These are phyloP conservation scores for Schoenoplectus tabernaemontani DNA, from an alignment of 202 grass and related monocot species.

Conservation along the genomic window DNA sequence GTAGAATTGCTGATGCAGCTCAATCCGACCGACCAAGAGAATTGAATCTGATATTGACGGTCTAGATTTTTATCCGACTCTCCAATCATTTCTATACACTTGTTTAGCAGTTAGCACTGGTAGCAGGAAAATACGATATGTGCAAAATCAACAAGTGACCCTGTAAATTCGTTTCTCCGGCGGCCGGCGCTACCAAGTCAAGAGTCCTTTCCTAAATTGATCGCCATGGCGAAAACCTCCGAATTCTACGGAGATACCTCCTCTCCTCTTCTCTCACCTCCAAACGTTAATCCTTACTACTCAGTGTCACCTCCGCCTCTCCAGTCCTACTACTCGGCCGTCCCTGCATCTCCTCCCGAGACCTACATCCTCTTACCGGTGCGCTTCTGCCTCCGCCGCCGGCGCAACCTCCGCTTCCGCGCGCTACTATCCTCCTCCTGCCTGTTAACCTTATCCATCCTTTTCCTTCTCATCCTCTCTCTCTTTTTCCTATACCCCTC, in stretches of 20 bases:
- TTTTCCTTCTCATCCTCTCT: slow-evolving; percentile 27
- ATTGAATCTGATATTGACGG: no score
- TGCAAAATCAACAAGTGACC: no score
- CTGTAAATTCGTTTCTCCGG: no score
- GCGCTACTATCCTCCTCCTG: slow-evolving; percentile 13
- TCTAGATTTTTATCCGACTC: no score
- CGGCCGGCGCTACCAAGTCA: no score
- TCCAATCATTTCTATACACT: no score
- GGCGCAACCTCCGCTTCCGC: slow-evolving; percentile 16
- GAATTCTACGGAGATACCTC: slow-evolving; percentile 3
- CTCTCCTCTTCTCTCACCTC: slow-evolving; percentile 35
- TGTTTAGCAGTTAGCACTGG: no score
- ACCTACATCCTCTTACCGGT: slow-evolving; percentile 51
- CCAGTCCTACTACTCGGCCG: neutral
- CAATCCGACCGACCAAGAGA: no score
- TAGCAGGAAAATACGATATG: no score
- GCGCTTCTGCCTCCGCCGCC: slow-evolving; percentile 40
- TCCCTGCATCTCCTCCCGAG: neutral
- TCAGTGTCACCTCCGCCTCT: slow-evolving; percentile 6
- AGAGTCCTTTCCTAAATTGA: no score
- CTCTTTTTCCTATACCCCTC: slow-evolving; percentile 58
- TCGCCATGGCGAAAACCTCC: slow-evolving; percentile 21
- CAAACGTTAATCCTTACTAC: slow-evolving; percentile 10
- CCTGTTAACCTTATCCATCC: slow-evolving; percentile 12
- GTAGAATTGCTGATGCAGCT: no score